Base-by-base conservation (phyloP, 1,284 basidiomycete species). In the Agaricales sp. region DNA sequence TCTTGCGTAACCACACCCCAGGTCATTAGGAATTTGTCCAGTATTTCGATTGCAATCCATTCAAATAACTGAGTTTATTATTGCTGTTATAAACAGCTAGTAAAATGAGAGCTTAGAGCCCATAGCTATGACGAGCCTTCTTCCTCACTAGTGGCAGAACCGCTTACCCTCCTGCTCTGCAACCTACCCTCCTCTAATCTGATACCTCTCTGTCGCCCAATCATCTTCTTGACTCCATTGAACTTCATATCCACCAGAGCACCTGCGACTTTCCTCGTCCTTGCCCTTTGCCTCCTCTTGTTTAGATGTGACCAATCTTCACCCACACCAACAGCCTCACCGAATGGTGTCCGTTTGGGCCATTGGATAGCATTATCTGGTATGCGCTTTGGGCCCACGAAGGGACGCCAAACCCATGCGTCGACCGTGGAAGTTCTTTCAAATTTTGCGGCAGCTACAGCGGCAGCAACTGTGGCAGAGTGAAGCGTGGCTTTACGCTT, bases 281-380 rank as follows among this genome's bases (percentile, higher is more conserved):
- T 62, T 30, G 72, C 66, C 19, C 67, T 62, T 51, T 67, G 68
- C 55, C 79, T 63, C 50, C 77, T 65, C 53, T 65, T 73, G 62
- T 71, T 83, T 51, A 83, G 60, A 58, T 83, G 78, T 4, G 67
- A 66, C 61, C 68, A 70, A 53, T 83, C 78, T 51, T 69, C 71
- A 2, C 70, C 74, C 1, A 73, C 69, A 2, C 74, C 78, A 2
- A 80, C 73, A 25, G 72, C 71, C 18, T 54, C 57, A 3, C 69
- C 71, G 46, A 67, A 66, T 3, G 60, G 48, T 19, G 47, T 41
- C 53, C 60, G 41, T 50, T 55, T 45, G 48, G 51, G 48, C 51
- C 59, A 52, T 13, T 41, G 39, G 8, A 41, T 4, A 16, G 60
- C 50, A 50, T 52, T 47, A 12, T 52, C 43, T 24, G 48, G 43